Base-by-base conservation (phyloP, 2,329 filamentous ascomycete species). In the Talaromyces sp. region DNA sequence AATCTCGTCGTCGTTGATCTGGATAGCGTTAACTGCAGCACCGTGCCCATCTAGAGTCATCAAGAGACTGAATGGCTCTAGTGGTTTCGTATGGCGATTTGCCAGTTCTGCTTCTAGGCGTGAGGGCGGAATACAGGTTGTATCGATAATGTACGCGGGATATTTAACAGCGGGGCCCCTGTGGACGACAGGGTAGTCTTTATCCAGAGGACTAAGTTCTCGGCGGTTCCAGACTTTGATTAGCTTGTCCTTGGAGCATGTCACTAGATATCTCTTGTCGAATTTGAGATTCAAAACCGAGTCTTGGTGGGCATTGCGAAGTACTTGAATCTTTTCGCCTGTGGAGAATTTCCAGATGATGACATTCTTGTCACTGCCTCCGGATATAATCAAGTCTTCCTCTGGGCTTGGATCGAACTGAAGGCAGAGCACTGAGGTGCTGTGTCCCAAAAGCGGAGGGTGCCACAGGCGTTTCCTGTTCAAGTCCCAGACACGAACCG, bases 291-390 rank as follows among this genome's bases (percentile, higher is more conserved):
- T 98, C 17, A 99, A 80, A 0, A 99, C 93, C 0, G 93, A 96
- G 74, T 99, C 95, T 31, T 82, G 80, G 72, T 99, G 95, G 0
- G 93, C 93, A 51, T 85, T 82, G 1, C 81, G 81, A 32, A 98
- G 84, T 60, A 86, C 86, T 69, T 93, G 89, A 13, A 98, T 76
- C 69, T 91, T 84, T 69, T 93, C 81, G 3, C 95, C 95, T 0
- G 93, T 98, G 0, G 92, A 96, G 70, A 98, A 98, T 55, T 82
- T 86, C 95, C 93, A 98, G 14, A 98, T 78, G 59, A 97, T 93
- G 58, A 99, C 87, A 64, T 89, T 88, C 53, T 89, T 90, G 74
- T 99, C 95, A 68, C 93, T 96, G 69, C 93, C 96, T 41, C 93
- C 95, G 8, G 93, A 96, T 10, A 97, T 89, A n/a, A 99, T 89